These are phyloP conservation scores for Heimioporus sp. DNA, from an alignment of 768 basidiomycete species.

Conservation along the genomic window DNA sequence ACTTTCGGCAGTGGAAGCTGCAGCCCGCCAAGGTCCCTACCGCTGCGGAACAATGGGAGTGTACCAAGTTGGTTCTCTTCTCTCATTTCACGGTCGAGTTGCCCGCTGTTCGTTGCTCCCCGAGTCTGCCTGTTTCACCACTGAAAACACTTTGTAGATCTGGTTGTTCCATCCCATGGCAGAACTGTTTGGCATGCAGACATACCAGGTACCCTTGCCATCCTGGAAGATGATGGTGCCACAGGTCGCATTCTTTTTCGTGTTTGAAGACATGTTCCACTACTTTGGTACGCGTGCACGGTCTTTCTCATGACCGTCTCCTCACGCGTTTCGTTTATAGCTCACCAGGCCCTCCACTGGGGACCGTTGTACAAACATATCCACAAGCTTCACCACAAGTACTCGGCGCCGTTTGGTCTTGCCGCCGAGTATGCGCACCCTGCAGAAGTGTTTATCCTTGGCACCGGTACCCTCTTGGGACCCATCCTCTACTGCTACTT, in stretches of 20 bases:
- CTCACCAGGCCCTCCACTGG: constrained; percentile 87
- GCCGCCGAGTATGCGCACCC: constrained; percentile 99
- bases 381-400: constrained; percentile 98
- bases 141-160: constrained; percentile 49
- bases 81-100: constrained; percentile 96
- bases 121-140: background rate
- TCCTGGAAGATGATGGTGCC: constrained; percentile 61
- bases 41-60: constrained; percentile 85
- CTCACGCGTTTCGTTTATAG: constrained; percentile 35
- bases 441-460: constrained; percentile 92
- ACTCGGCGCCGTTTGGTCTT: constrained; percentile 94
- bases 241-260: constrained; percentile 86
- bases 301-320: background rate
- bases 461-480: constrained; percentile 85
- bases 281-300: constrained; percentile 60
- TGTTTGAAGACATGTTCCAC: constrained; percentile 96
- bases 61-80: constrained; percentile 90
- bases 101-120: constrained; percentile 60
- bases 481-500: constrained; percentile 85
- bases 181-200: constrained; percentile 83
- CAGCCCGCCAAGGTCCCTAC: constrained; percentile 86
- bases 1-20: constrained; percentile 92
- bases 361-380: constrained; percentile 86
- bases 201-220: constrained; percentile 93
- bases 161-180: constrained; percentile 92